Evolutionary conservation across 2,329 filamentous ascomycete genomes (phyloP), one percentile per base, ranked within the genome.

Genomic region (Rhexocercosporidium sp.): DNA sequence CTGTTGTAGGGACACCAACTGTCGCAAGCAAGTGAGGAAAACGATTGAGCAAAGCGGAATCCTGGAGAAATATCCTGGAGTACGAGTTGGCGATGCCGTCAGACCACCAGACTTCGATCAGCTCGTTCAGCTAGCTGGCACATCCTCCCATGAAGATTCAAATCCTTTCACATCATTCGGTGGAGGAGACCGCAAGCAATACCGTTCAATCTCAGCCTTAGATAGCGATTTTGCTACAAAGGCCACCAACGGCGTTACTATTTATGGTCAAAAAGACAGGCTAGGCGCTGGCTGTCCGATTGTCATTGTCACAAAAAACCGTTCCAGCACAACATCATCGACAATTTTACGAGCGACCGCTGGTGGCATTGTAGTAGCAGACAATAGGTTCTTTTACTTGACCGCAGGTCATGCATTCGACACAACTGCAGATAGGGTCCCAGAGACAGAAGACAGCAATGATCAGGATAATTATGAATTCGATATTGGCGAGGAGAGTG

Each of bases 1-100:
- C 34, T 60, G 63, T 44, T 70, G 65, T 31, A 60, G 68, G 37
- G 62, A 39, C 51, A 64, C 56, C 46, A 44, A 18, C 25, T 62
- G 59, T 20, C 65, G 69, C 6, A 62, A 62, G 46, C 61, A 29
- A 63, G 69, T 67, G 3, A 67, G 69, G 62, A 44, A 51, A n/a
- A 27, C 67, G 34, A 62, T 71, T 1, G 25, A 67, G 12, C 59
- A 64, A 39, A 66, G 44, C 8, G 22, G 29, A 4, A 64, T 71
- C 37, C 22, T 71, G 25, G 27, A 8, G 25, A n/a, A 37, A 31
- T 29, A 70, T 60, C 65, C 67, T 6, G 61, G 59, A 11, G 62
- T 69, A 34, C 11, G 29, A 31, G 29, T 31, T 31, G 29, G 29
- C 29, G 29, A 31, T 31, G 29, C 29, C 29, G 29, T 31, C 29